A percentile compares a stretch with the other conserved stretches of the same genome.
Evolutionary conservation across 148 eudicot species (phyloP).

Genomic region (Drosera capensis): DNA sequence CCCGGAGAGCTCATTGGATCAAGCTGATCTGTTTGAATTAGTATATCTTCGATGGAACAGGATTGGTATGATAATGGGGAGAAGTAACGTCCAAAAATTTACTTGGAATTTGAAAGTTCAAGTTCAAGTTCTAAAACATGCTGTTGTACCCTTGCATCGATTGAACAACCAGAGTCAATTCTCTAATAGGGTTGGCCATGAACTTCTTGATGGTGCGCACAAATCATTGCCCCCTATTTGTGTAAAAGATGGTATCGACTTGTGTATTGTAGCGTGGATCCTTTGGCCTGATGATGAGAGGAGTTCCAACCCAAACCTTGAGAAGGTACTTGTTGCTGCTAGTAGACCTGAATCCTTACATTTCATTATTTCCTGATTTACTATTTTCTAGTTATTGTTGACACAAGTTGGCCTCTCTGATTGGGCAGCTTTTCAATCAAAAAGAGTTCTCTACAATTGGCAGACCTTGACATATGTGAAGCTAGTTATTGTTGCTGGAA

Average conservation of each 20-base stretch:
- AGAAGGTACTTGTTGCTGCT: slow-evolving; percentile 44
- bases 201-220: slow-evolving; percentile 48
- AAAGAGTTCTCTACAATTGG: no score
- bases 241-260: slow-evolving; percentile 45
- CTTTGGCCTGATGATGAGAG: slow-evolving; percentile 97
- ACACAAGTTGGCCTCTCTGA: no score
- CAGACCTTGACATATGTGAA: no score
- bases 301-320: slow-evolving; percentile 78
- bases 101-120: slow-evolving; percentile 83
- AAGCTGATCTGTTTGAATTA: slow-evolving; percentile 23
- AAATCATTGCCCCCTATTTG: slow-evolving; percentile 33
- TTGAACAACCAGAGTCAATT: slow-evolving; percentile 34
- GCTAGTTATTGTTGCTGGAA: no score
- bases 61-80: slow-evolving; percentile 41
- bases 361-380: background rate
- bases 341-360: background rate
- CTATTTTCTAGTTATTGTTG: background rate
- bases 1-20: slow-evolving; percentile 16
- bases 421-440: no score
- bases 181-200: slow-evolving; percentile 32
- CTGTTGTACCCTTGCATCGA: slow-evolving; percentile 54
- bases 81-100: slow-evolving; percentile 40
- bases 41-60: slow-evolving; percentile 57
- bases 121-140: slow-evolving; percentile 59
- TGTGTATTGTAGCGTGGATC: slow-evolving; percentile 72